A percentile compares a stretch with the other conserved stretches of the same genome.
Evolutionary conservation across 164 flowering plant species (phyloP).

Genomic region (Taxillus chinensis): DNA sequence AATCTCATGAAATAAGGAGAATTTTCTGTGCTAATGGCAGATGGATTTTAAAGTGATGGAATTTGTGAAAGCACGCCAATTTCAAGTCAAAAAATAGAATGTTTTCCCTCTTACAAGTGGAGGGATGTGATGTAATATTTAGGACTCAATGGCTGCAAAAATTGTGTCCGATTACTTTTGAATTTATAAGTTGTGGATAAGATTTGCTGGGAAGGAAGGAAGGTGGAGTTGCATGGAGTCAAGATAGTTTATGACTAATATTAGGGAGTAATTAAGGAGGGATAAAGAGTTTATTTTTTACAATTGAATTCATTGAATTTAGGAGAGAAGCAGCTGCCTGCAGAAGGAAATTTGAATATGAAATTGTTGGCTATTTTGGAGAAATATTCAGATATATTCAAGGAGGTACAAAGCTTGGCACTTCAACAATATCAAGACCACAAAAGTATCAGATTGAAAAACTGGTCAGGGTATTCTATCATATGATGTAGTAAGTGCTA

Average conservation of each 20-base stretch:
- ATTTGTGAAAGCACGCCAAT: not conserved
- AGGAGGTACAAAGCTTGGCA: not conserved
- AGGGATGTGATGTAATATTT: not conserved
- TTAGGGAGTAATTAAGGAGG: not conserved
- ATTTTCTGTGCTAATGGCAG: too few relatives aligned
- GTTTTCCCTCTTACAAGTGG: not conserved
- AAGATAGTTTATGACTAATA: not conserved
- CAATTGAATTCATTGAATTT: not conserved
- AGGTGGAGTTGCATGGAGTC: not conserved
- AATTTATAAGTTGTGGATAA: conserved; percentile 1
- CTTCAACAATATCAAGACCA: not conserved
- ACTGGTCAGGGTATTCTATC: too few relatives aligned
- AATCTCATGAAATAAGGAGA: too few relatives aligned
- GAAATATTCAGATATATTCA: not conserved
- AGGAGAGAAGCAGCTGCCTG: not conserved
- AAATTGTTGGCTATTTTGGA: not conserved
- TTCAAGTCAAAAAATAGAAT: not conserved
- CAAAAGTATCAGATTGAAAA: not conserved
- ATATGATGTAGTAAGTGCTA: too few relatives aligned
- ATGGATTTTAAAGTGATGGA: not conserved
- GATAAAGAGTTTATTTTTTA: not conserved
- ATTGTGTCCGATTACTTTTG: not conserved
- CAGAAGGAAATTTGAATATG: not conserved
- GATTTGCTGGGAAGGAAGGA: not conserved
- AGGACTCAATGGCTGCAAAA: not conserved